phyloP scores from a whole-genome alignment of 768 basidiomycete species.

The Auriscalpium microsporum region DNA sequence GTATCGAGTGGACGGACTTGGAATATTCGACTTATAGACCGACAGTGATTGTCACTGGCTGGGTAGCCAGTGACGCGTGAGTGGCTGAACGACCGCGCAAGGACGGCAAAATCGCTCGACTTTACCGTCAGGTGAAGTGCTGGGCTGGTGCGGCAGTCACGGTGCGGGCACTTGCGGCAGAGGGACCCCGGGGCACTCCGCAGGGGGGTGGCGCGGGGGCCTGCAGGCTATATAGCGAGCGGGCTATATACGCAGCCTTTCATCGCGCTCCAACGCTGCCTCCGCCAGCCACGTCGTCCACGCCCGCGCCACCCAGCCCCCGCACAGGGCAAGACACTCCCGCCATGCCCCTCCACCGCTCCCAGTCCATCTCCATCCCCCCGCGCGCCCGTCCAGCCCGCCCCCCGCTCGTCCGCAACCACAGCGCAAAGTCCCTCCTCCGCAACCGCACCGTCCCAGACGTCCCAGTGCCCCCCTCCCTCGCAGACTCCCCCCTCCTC shows the following conservation, averaged over 20 bases:
- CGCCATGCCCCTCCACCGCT: not conserved
- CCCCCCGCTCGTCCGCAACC: not conserved
- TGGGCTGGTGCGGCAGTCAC: no score
- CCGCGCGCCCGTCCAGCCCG: not conserved
- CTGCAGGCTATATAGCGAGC: not conserved
- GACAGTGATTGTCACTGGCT: no score
- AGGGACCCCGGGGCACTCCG: no score
- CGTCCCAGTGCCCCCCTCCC: conserved; percentile 51
- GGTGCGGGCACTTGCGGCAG: no score
- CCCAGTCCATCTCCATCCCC: not conserved
- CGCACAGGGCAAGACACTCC: not conserved
- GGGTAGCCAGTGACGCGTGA: no score
- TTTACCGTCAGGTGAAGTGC: no score
- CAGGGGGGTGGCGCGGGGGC: not conserved
- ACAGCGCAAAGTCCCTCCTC: conserved; percentile 6
- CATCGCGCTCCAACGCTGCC: not conserved
- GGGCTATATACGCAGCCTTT: not conserved
- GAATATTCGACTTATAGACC: no score
- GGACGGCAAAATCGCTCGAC: no score
- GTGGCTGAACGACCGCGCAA: no score
- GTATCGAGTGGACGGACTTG: no score
- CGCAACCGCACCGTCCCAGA: conserved; percentile 14
- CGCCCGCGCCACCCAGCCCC: not conserved
- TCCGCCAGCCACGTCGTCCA: not conserved
- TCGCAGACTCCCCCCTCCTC: conserved; percentile 47